Conservation (phyloP, 202 grass and related monocot species). For the Brachypodium distachyon region DNA sequence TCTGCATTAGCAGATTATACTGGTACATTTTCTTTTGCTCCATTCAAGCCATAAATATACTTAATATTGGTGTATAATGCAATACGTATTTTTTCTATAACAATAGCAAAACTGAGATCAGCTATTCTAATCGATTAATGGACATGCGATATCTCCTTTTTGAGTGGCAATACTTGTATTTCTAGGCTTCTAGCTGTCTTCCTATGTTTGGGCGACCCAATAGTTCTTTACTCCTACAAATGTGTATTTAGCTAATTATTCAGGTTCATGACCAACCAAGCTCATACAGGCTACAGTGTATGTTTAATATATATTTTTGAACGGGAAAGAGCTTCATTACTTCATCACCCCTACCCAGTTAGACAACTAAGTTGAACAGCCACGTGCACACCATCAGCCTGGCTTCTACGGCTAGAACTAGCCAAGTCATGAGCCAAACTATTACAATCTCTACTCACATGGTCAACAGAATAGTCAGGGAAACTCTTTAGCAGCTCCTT, state of each 20-base stretch:
- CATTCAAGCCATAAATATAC: slow-evolving; percentile 6
- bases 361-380: too few relatives aligned
- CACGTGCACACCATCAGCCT: too few relatives aligned
- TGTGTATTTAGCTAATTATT: neutral
- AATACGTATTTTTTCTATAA: slow-evolving; percentile 1
- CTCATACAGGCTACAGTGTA: too few relatives aligned
- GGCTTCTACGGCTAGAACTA: too few relatives aligned
- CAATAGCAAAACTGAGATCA: neutral
- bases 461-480: too few relatives aligned
- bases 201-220: neutral
- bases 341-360: too few relatives aligned
- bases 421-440: too few relatives aligned
- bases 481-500: too few relatives aligned
- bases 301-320: too few relatives aligned
- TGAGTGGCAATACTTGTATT: neutral
- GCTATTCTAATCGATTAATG: neutral
- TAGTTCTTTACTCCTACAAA: neutral
- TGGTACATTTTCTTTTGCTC: slow-evolving; percentile 33
- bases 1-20: slow-evolving; percentile 92
- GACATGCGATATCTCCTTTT: neutral
- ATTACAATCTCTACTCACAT: too few relatives aligned
- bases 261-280: neutral
- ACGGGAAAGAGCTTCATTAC: too few relatives aligned
- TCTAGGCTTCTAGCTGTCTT: neutral
- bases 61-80: slow-evolving; percentile 5